Base-by-base conservation (phyloP, 108 stramenopile species). In the Conticribra weissflogii region DNA sequence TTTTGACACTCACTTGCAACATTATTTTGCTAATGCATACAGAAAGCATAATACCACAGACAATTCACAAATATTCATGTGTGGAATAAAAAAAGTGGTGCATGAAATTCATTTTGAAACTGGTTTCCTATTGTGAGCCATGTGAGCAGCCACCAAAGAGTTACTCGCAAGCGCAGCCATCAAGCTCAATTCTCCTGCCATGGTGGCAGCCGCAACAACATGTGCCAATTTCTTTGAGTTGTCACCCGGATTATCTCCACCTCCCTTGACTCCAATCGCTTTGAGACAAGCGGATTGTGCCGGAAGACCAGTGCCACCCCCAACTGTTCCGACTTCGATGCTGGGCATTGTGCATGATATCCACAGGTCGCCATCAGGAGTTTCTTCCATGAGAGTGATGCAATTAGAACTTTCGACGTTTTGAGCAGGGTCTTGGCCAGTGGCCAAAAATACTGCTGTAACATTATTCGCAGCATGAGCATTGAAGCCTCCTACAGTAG, bases 391-490 rank as follows among this genome's bases (percentile, higher is more conserved):
- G 29, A 97, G 76, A 7, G 97, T 97, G 33, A 98, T 95, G 81
- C 97, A 98, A 63, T 96, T 97, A 66, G 87, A 81, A 41, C 86
- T 87, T 82, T 99, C 98, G 22, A 99, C 98, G 78, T 97, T 97
- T 82, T 99, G 98, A 12, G 98, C 98, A n/a, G 97, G 96, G 76
- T 99, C 98, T 85, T 98, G 98, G 27, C 98, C 98, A 12, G 97
- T 98, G 27, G 98, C 98, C 25, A 99, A 83, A 82, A 95, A 99
- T 18, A 98, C 87, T 1, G 98, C 98, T n/a, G 97, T 96, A 15
- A 99, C 98, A 72, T 97, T 93, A 76, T 99, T 99, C 62, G 92
- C 76, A 31, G 98, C 97, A 75, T 99, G 98, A 15, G 98, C 98
- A 78, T 99, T 99, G 83, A 96, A 98, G 15, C 98, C 98, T 22